Conservation (phyloP, 1,284 basidiomycete species). For the Takashimella tepidaria region DNA sequence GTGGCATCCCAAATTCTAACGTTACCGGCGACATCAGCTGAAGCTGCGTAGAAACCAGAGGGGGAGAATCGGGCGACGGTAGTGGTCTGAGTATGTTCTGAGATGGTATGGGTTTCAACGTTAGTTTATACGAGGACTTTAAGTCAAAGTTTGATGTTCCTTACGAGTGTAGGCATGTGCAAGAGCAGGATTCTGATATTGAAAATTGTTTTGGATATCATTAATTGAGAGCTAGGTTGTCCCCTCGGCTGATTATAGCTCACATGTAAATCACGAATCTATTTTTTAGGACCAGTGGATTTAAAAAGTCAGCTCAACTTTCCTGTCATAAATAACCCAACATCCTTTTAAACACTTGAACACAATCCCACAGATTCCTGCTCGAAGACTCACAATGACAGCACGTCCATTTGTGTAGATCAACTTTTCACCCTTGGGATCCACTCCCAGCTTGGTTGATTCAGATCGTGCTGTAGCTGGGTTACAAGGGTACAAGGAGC, state of each 20-base stretch:
- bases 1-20: slow-evolving; percentile 92
- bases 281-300: too few species aligned
- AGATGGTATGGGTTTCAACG: too few species aligned
- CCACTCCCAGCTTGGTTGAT: slow-evolving; percentile 68
- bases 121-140: too few species aligned
- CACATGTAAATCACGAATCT: slow-evolving; percentile 63
- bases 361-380: too few species aligned
- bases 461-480: slow-evolving; percentile 58
- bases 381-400: slow-evolving; percentile 69
- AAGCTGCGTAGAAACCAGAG: slow-evolving; percentile 92
- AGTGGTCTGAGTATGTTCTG: slow-evolving; percentile 75
- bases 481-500: slow-evolving; percentile 62
- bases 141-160: too few species aligned
- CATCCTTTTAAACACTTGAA: too few species aligned
- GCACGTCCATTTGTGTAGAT: slow-evolving; percentile 81
- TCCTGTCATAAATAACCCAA: too few species aligned
- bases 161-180: slow-evolving; percentile 45
- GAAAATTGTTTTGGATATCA: background rate
- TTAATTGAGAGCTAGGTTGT: too few species aligned
- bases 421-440: slow-evolving; percentile 73
- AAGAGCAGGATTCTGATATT: slow-evolving; percentile 26
- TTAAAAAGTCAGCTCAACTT: slow-evolving; percentile 16
- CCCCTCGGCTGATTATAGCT: too few species aligned
- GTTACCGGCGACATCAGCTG: slow-evolving; percentile 72
- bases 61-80: slow-evolving; percentile 90